A percentile compares a stretch with the other conserved stretches of the same genome.
Evolutionary conservation across 2,329 filamentous ascomycete species (phyloP).

Genomic region (Aspergillus thermomutatus): DNA sequence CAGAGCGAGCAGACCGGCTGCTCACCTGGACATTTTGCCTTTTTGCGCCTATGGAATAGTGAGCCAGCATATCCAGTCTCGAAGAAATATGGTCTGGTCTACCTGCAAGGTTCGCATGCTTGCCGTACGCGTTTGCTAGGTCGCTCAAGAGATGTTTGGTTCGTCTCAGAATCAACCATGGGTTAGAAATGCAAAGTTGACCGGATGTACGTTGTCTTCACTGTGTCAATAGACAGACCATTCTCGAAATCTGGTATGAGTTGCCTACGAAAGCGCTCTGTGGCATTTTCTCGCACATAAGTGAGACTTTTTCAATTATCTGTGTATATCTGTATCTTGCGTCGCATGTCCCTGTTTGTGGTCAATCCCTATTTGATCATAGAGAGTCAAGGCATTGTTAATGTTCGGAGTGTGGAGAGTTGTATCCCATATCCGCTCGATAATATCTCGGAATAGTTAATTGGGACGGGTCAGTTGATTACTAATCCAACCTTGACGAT

Average conservation of each 20-base stretch:
- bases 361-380: background rate
- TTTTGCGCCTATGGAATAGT: constrained; percentile 44
- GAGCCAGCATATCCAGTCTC: constrained; percentile 4
- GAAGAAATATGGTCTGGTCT: constrained; percentile 7
- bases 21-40: constrained; percentile 51
- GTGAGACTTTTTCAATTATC: background rate
- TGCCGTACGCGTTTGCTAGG: constrained; percentile 37
- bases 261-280: background rate
- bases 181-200: background rate
- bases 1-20: constrained; percentile 50
- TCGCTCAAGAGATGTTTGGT: constrained; percentile 18
- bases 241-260: background rate
- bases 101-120: constrained; percentile 45
- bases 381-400: background rate
- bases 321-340: no score
- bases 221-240: background rate
- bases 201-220: background rate
- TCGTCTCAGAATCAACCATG: constrained; percentile 5
- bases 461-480: background rate
- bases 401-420: background rate
- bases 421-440: background rate
- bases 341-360: background rate
- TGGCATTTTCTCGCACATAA: background rate
- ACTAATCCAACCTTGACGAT: background rate
- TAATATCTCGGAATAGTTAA: background rate